phyloP scores from a whole-genome alignment of 768 basidiomycete genomes.

The Tephrocybe sp. region DNA sequence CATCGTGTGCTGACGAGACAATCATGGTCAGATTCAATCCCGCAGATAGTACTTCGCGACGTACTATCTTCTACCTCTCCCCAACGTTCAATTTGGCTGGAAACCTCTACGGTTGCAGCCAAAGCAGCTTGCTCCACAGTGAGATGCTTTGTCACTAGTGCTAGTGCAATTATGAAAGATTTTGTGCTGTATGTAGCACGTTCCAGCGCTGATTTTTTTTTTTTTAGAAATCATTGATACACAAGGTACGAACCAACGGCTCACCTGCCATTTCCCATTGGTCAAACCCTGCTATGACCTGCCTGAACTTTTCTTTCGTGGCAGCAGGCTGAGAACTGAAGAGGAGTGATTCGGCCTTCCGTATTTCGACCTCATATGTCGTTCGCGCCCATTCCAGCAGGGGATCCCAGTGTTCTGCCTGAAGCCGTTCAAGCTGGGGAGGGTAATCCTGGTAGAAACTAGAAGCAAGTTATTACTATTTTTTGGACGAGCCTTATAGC shows the following conservation, averaged over 20 bases:
- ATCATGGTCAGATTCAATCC: conserved; percentile 10
- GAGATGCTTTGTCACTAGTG: conserved; percentile 74
- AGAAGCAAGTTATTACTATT: conserved; percentile 5
- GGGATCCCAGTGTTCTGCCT: conserved; percentile 86
- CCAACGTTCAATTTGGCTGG: conserved; percentile 95
- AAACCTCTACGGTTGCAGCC: conserved; percentile 89
- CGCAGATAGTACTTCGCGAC: conserved; percentile 31
- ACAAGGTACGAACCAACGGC: conserved; percentile 21
- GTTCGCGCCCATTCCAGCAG: conserved; percentile 76
- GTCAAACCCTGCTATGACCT: conserved; percentile 64
- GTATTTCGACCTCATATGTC: conserved; percentile 66
- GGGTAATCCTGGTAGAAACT: conserved; percentile 88
- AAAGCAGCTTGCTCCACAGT: conserved; percentile 82
- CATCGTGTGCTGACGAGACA: conserved; percentile 80
- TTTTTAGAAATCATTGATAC: conserved; percentile 1
- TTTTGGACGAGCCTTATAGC: not conserved
- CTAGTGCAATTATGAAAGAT: conserved; percentile 86
- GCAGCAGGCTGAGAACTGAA: conserved; percentile 67
- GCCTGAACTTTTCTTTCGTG: conserved; percentile 59
- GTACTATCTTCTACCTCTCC: conserved; percentile 99
- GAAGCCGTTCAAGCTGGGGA: conserved; percentile 71
- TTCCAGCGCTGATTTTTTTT: conserved; percentile 94
- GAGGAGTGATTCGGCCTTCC: conserved; percentile 71
- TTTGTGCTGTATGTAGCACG: conserved; percentile 88
- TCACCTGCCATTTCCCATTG: conserved; percentile 88